These are phyloP conservation scores for Exophiala spinifera DNA, from an alignment of 2,329 filamentous ascomycete species.

Conservation along the genomic window DNA sequence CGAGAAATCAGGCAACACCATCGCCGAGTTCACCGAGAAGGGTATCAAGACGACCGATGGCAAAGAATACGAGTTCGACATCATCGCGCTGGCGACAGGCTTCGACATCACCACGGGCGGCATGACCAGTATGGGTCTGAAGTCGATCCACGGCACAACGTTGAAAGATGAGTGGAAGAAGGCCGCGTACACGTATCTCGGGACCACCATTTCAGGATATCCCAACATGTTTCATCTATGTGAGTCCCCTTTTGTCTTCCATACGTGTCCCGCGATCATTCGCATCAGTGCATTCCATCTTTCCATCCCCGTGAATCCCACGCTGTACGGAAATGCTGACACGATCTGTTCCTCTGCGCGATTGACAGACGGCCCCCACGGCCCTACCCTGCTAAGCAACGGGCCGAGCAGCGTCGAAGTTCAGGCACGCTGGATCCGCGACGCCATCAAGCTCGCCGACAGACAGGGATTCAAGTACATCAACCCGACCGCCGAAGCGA, in stretches of 20 bases:
- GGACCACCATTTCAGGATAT: conserved; percentile 42
- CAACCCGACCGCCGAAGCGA: conserved; percentile 48
- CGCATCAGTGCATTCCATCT: too few species aligned
- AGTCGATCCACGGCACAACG: conserved; percentile 36
- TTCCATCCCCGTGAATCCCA: too few species aligned
- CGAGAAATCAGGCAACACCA: conserved; percentile 38
- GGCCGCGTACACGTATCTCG: conserved; percentile 41
- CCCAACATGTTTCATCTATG: conserved; percentile 51
- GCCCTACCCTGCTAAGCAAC: conserved; percentile 56
- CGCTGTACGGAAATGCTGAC: too few species aligned
- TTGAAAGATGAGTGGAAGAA: conserved; percentile 38
- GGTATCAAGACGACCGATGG: conserved; percentile 45
- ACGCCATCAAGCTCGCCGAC: conserved; percentile 53
- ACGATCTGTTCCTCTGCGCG: neutral
- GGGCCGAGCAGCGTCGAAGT: conserved; percentile 55
- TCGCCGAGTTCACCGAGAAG: conserved; percentile 39
- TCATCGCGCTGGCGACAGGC: conserved; percentile 44
- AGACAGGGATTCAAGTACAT: conserved; percentile 49
- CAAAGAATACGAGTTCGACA: conserved; percentile 39
- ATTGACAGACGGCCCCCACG: conserved; percentile 48
- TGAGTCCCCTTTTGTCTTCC: neutral
- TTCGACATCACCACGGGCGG: conserved; percentile 45
- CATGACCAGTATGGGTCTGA: conserved; percentile 42
- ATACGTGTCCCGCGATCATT: too few species aligned
- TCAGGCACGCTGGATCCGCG: conserved; percentile 54